Percentiles rank a stretch among this genome's conserved stretches.
phyloP scores from a whole-genome alignment of 805 yeast species.

The Saccharomycopsis malanga region DNA sequence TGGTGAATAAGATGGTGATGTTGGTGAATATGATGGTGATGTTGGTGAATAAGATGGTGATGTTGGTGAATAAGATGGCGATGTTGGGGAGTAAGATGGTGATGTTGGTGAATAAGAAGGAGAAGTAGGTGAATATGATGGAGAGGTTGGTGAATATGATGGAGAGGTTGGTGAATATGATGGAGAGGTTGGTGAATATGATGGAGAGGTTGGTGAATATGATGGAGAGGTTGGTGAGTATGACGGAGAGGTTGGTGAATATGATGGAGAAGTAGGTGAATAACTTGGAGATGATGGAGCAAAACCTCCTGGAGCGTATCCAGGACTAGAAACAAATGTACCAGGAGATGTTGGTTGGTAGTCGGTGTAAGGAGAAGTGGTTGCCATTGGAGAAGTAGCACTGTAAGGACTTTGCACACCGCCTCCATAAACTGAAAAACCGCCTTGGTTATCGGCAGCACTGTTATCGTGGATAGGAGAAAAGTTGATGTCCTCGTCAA shows the following conservation, averaged over 20 bases:
- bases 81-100: conserved; percentile 52
- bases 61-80: conserved; percentile 58
- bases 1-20: conserved; percentile 59
- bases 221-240: conserved; percentile 70
- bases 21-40: conserved; percentile 72
- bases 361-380: conserved; percentile 44
- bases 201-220: conserved; percentile 62
- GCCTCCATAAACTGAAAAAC: conserved; percentile 51
- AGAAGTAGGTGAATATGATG: conserved; percentile 71
- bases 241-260: conserved; percentile 44
- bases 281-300: conserved; percentile 43
- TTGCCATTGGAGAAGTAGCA: conserved; percentile 41
- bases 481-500: conserved; percentile 71
- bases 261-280: conserved; percentile 48
- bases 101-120: conserved; percentile 76
- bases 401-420: conserved; percentile 41
- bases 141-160: conserved; percentile 60
- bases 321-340: conserved; percentile 36
- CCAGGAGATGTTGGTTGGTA: conserved; percentile 58
- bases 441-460: conserved; percentile 73
- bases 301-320: conserved; percentile 35
- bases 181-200: conserved; percentile 70
- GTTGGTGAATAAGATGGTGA: conserved; percentile 71
- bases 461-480: conserved; percentile 92
- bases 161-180: conserved; percentile 66